Evolutionary conservation across 257 asterid species (phyloP), one percentile per base, ranked within the genome.

Genomic region (Nicotiana tomentosiformis): DNA sequence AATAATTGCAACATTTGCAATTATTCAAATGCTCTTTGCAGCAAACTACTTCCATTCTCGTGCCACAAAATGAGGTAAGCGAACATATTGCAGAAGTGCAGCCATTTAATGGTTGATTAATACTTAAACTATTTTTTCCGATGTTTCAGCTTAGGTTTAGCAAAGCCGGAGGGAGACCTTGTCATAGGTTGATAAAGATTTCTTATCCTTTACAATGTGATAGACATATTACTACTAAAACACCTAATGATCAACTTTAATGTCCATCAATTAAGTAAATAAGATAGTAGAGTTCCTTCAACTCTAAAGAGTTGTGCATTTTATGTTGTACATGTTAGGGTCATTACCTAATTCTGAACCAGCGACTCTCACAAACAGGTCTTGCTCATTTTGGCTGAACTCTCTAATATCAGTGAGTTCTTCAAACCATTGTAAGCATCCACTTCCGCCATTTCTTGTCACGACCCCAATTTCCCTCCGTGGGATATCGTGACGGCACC

Each of bases 351-450:
- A 46, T 1, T 77, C 86, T 53, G 86, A 77, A n/a, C 79, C 79
- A 29, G 83, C 23, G 0, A 77, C 57, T 30, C 86, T 56, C 5
- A 83, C 62, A 20, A 11, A 83, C 67, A 83, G 82, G 68, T 61
- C 33, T 43, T 77, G 86, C 51, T 53, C 62, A 35, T 32, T 14
- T 57, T 37, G 18, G 20, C 18, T 46, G 7, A 57, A 26, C 16
- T 37, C 76, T 57, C 67, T 33, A 12, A 84, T 29, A 78, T 84
- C 81, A 14, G 65, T 43, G 65, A 86, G 84, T 32, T 86, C 88
- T 23, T 66, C 82, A 1, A 77, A 80, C 91, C 91, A 86, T 20
- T 29, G 55, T 76, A 88, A 77, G 74, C 89, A 88, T 57, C 91
- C 89, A 55, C 77, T 81, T 57, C 82, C 86, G 3, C 83, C 81